These are phyloP conservation scores for Trichoderma sp. DNA, from an alignment of 2,329 filamentous ascomycete species.

Conservation along the genomic window DNA sequence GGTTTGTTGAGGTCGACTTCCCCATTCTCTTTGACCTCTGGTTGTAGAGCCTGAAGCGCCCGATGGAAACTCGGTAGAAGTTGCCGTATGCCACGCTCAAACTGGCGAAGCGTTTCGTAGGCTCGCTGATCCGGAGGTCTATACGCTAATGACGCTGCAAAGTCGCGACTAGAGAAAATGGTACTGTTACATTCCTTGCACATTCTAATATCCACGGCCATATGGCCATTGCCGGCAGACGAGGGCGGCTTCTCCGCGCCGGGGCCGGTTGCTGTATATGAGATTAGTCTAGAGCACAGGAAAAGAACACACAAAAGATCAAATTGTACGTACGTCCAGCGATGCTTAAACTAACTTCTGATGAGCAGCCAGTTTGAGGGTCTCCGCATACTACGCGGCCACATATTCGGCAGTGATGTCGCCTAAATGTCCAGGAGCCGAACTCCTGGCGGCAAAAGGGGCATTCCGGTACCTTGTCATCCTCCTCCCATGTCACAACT, in stretches of 20 bases:
- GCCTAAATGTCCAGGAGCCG: slow-evolving; percentile 83
- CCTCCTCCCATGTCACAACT: slow-evolving; percentile 93
- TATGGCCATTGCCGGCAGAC: slow-evolving; percentile 40
- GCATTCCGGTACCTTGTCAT: slow-evolving; percentile 73
- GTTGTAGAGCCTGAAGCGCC: slow-evolving; percentile 68
- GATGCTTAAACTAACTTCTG: slow-evolving; percentile 78
- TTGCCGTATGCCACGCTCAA: slow-evolving; percentile 80
- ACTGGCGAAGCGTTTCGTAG: slow-evolving; percentile 81
- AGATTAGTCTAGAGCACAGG: neutral
- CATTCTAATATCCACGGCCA: slow-evolving; percentile 82
- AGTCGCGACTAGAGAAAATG: slow-evolving; percentile 69
- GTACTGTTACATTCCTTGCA: slow-evolving; percentile 79
- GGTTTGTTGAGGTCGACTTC: slow-evolving; percentile 41
- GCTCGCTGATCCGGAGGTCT: slow-evolving; percentile 74
- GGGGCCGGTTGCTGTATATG: slow-evolving; percentile 22
- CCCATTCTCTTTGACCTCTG: slow-evolving; percentile 41
- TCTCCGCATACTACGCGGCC: slow-evolving; percentile 93
- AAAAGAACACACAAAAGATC: too few species aligned
- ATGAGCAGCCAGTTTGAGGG: slow-evolving; percentile 77
- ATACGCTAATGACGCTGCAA: slow-evolving; percentile 64
- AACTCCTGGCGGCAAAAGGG: slow-evolving; percentile 97
- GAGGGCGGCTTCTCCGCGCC: slow-evolving; percentile 44
- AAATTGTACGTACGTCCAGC: slow-evolving; percentile 45
- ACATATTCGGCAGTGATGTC: slow-evolving; percentile 93
- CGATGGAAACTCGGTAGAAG: slow-evolving; percentile 83